Conservation (phyloP, 2,329 filamentous ascomycete genomes). For the Sclerotinia trifoliorum region DNA sequence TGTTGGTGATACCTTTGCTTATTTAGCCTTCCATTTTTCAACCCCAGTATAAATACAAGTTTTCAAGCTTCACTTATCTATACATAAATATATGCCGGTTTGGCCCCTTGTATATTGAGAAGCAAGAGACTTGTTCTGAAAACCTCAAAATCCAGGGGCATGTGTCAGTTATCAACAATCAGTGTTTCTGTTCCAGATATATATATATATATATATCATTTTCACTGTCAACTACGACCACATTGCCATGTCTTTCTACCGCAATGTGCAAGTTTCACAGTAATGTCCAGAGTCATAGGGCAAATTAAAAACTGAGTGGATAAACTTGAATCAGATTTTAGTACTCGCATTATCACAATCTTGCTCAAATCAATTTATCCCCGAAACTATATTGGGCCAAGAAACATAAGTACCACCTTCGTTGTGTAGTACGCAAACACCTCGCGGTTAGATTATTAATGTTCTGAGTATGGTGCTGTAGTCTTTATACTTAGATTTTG, state of each 20-base stretch:
- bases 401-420: neutral
- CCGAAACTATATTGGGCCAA: neutral
- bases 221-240: neutral
- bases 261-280: neutral
- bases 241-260: too few relatives aligned
- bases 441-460: too few relatives aligned
- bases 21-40: neutral
- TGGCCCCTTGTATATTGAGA: fast-evolving
- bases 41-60: neutral
- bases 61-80: neutral
- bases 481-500: neutral
- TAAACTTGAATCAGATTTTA: neutral
- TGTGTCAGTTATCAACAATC: neutral
- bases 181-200: neutral
- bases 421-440: neutral
- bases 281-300: too few relatives aligned
- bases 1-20: neutral
- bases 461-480: neutral
- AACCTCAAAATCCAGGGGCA: neutral
- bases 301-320: neutral
- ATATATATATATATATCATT: neutral
- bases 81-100: neutral
- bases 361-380: neutral
- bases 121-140: too few relatives aligned
- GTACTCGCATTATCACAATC: neutral